Evolutionary conservation across 257 asterid genomes (phyloP).

Genomic region (Solanum pinnatisectum): DNA sequence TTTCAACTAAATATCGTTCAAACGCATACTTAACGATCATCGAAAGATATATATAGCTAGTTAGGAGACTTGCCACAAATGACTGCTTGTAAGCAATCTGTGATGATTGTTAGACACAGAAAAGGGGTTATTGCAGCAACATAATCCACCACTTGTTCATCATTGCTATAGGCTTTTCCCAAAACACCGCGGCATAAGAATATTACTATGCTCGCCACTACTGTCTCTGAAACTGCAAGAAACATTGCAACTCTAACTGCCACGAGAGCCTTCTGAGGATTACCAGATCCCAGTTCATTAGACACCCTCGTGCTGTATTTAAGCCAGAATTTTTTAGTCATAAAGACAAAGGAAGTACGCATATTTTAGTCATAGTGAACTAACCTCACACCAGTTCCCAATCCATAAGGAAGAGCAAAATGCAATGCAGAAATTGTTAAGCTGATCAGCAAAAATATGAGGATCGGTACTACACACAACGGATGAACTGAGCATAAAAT

Average conservation of each 20-base stretch:
- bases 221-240: slow-evolving; percentile 22
- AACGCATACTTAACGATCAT: neutral
- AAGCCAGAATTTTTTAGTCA: neutral
- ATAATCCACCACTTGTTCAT: slow-evolving; percentile 35
- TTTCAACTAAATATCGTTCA: neutral
- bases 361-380: neutral
- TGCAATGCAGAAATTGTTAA: slow-evolving; percentile 40
- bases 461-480: neutral
- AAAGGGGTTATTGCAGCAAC: slow-evolving; percentile 37
- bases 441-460: slow-evolving; percentile 18
- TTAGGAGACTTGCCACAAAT: slow-evolving; percentile 24
- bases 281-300: slow-evolving; percentile 55
- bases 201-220: slow-evolving; percentile 4
- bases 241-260: slow-evolving; percentile 24
- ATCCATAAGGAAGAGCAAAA: slow-evolving; percentile 40
- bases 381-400: slow-evolving; percentile 57
- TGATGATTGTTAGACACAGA: slow-evolving; percentile 26
- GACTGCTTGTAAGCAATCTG: slow-evolving; percentile 44
- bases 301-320: slow-evolving; percentile 45
- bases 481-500: neutral
- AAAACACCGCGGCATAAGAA: slow-evolving; percentile 17
- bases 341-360: neutral
- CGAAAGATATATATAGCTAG: neutral
- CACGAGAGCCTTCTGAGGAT: slow-evolving; percentile 30
- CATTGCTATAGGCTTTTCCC: slow-evolving; percentile 36